Percentiles rank a stretch among this genome's conserved stretches.
These are phyloP conservation scores for Allomyces arbusculus DNA, from an alignment of 192 early-diverging fungal species.

Conservation along the genomic window DNA sequence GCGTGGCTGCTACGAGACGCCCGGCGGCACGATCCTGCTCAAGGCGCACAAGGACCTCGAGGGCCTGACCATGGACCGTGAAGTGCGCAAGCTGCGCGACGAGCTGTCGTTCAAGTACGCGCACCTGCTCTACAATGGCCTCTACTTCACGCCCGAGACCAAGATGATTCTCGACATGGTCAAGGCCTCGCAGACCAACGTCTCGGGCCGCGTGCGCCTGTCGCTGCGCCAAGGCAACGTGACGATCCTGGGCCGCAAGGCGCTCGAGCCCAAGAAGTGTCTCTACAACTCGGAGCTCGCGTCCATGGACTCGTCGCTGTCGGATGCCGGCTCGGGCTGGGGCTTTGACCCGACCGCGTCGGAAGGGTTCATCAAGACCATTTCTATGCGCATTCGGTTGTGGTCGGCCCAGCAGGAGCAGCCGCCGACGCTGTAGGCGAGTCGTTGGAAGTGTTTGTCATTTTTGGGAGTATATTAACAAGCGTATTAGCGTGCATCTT, in stretches of 20 bases:
- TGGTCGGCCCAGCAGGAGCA: constrained; percentile 20
- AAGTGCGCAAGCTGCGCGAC: constrained; percentile 81
- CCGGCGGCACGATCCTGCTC: constrained; percentile 88
- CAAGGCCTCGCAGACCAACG: constrained; percentile 57
- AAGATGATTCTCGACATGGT: constrained; percentile 72
- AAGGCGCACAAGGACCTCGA: constrained; percentile 90
- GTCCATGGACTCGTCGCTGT: constrained; percentile 74
- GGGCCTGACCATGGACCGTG: constrained; percentile 84
- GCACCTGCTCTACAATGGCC: constrained; percentile 77
- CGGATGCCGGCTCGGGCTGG: constrained; percentile 20
- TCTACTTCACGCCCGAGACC: constrained; percentile 91
- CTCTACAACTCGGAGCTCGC: constrained; percentile 91
- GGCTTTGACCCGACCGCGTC: constrained; percentile 83
- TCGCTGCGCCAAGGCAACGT: constrained; percentile 94
- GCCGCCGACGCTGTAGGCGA: not conserved
- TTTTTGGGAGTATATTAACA: too few relatives aligned
- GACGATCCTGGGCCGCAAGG: constrained; percentile 65
- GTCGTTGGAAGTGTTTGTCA: too few relatives aligned
- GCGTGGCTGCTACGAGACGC: constrained; percentile 98
- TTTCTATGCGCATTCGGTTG: constrained; percentile 69
- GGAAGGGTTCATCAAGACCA: constrained; percentile 95
- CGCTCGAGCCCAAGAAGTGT: constrained; percentile 35
- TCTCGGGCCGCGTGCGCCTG: constrained; percentile 79
- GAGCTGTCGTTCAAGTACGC: constrained; percentile 63
- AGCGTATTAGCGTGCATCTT: too few relatives aligned